These are phyloP conservation scores for Fusarium kyushuense DNA, from an alignment of 2,329 filamentous ascomycete species.

Conservation along the genomic window DNA sequence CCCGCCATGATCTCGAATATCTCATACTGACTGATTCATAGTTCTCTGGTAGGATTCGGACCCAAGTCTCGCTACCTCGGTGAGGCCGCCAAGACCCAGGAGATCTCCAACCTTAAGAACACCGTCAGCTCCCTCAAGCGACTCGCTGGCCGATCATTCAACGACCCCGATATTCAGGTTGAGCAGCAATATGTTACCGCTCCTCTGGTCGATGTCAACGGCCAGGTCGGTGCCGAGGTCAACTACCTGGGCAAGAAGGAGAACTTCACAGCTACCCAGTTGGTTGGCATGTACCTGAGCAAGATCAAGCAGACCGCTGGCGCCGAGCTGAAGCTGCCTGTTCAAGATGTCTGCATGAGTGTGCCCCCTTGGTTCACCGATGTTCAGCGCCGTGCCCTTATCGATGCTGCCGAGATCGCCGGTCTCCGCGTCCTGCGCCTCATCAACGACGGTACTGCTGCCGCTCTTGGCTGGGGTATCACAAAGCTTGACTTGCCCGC, in stretches of 20 bases:
- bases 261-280: conserved; percentile 92
- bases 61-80: conserved; percentile 94
- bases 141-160: conserved; percentile 86
- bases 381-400: conserved; percentile 85
- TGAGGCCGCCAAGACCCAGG: conserved; percentile 96
- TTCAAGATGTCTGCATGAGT: conserved; percentile 93
- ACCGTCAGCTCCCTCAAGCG: conserved; percentile 94
- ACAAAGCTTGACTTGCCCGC: conserved; percentile 94
- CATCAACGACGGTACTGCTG: conserved; percentile 98
- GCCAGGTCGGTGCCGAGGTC: conserved; percentile 95
- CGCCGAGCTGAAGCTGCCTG: conserved; percentile 88
- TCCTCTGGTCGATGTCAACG: conserved; percentile 87
- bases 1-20: conserved; percentile 35
- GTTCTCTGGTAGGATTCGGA: conserved; percentile 94
- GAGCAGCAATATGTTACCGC: conserved; percentile 94
- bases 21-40: conserved; percentile 55
- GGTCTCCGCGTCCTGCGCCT: conserved; percentile 92
- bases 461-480: conserved; percentile 96
- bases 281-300: conserved; percentile 94
- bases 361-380: conserved; percentile 98
- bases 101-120: conserved; percentile 99
- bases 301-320: conserved; percentile 92
- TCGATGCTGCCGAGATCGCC: conserved; percentile 93
- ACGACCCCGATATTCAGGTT: conserved; percentile 90
- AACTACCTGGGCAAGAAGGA: conserved; percentile 94